Base-by-base conservation (phyloP, 2,329 filamentous ascomycete species). In the Pestalotiopsis sp. region DNA sequence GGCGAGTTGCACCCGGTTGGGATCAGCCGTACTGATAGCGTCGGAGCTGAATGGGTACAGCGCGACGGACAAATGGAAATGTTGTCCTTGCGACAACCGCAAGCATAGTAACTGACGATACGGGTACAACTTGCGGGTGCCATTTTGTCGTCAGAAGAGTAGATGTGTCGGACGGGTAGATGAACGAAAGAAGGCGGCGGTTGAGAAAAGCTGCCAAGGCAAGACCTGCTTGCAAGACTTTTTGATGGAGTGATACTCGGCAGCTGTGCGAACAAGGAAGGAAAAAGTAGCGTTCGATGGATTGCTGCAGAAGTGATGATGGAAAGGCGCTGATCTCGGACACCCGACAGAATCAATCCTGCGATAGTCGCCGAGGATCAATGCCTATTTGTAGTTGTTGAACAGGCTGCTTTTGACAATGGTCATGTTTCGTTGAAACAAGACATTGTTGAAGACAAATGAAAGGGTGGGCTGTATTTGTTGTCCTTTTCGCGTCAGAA, bases 191-290 rank as follows among this genome's bases (percentile, higher is more conserved):
- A 20, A 23, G 6, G 38, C 14, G 25, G 41, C n/a, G 17, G 6
- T 56, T 7, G 4, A 36, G 45, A 17, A 27, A 36, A 56, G n/a
- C 14, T 65, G 38, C 17, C n/a, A 25, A 36, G 31, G 63, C 63
- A 66, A 66, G 63, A 45, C 63, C 63, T 56, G 63, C 63, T 66
- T 66, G 41, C 63, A 52, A n/a, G 20, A 52, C 11, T 20, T 52
- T n/a, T 3, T n/a, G 4, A 59, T 36, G 2, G 31, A 36, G 31
- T 36, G 31, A 36, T 6, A 36, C 31, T 36, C 31, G 31, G 31
- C 57, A 23, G 57, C 23, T 59, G 31, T 41, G 27, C n/a, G n/a
- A 14, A 45, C 38, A 36, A 40, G 12, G n/a, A 63, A n/a, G 60
- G 40, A 12, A 40, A 38, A n/a, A 59, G 14, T 17, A 11, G 6